phyloP scores from a whole-genome alignment of 257 asterid species.

The Ligustrum vulgare region DNA sequence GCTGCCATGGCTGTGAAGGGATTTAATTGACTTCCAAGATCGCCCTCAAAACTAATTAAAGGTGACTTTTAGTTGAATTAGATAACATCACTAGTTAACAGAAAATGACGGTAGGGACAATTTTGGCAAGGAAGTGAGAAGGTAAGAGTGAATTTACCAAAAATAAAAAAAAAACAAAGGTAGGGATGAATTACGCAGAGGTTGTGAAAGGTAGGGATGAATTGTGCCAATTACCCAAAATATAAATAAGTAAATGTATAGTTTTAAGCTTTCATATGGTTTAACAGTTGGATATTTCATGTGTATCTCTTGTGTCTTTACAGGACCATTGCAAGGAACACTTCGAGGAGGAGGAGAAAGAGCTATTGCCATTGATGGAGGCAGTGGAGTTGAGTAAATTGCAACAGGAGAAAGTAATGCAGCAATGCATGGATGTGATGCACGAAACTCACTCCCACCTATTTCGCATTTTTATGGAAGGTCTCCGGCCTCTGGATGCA shows the following conservation, averaged over 20 bases:
- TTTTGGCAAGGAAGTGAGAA: too few relatives aligned
- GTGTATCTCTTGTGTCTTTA: not conserved
- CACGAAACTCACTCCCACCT: conserved; percentile 77
- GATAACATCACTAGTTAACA: too few relatives aligned
- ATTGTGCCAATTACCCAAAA: too few relatives aligned
- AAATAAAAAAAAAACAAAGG: too few relatives aligned
- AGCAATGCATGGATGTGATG: conserved; percentile 80
- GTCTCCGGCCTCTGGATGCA: conserved; percentile 85
- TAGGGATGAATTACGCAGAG: too few relatives aligned
- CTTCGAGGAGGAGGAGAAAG: conserved; percentile 84
- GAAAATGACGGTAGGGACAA: too few relatives aligned
- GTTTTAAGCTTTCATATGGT: not conserved
- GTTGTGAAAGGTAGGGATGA: too few relatives aligned
- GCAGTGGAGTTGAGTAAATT: conserved; percentile 72
- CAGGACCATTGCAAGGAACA: conserved; percentile 80
- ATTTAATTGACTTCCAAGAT: too few relatives aligned
- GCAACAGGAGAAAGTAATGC: conserved; percentile 68
- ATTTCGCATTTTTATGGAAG: conserved; percentile 85
- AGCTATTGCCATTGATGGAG: conserved; percentile 86
- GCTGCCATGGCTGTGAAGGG: too few relatives aligned
- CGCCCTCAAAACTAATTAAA: too few relatives aligned
- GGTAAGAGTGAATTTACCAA: too few relatives aligned
- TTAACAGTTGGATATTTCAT: not conserved
- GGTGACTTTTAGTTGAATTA: too few relatives aligned
- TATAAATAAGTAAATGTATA: not conserved